phyloP scores from a whole-genome alignment of 345 rosid genomes.

The Hibiscus syriacus region DNA sequence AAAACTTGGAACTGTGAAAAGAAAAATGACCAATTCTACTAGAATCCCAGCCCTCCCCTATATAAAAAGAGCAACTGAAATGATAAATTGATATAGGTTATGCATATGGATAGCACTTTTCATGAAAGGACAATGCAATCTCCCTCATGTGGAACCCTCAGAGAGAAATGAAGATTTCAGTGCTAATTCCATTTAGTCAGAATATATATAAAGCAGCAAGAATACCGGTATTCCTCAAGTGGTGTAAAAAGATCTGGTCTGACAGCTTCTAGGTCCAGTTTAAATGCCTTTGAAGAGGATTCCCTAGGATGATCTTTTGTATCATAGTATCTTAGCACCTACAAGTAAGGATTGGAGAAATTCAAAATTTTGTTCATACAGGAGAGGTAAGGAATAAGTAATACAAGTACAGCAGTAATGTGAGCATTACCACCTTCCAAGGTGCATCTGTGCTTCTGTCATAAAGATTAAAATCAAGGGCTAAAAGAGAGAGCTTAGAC shows the following conservation, averaged over 20 bases:
- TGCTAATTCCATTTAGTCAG: neutral
- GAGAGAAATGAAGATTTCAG: neutral
- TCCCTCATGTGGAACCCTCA: neutral
- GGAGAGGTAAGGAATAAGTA: slow-evolving; percentile 5
- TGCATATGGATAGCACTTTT: neutral
- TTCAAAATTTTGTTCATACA: slow-evolving; percentile 7
- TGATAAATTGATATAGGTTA: neutral
- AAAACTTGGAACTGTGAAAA: neutral
- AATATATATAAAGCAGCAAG: slow-evolving; percentile 5
- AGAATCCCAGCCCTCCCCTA: neutral
- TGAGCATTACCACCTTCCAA: slow-evolving; percentile 60
- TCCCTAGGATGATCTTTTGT: slow-evolving; percentile 88
- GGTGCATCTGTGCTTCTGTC: slow-evolving; percentile 75
- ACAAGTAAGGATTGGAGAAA: slow-evolving; percentile 13
- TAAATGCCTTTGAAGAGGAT: slow-evolving; percentile 71
- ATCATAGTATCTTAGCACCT: slow-evolving; percentile 71
- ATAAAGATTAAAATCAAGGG: slow-evolving; percentile 63
- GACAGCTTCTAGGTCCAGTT: slow-evolving; percentile 75
- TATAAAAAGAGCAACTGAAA: neutral
- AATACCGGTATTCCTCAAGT: slow-evolving; percentile 89
- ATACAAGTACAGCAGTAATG: neutral
- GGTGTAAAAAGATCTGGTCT: slow-evolving; percentile 84
- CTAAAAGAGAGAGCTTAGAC: slow-evolving; percentile 58
- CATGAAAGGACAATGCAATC: neutral
- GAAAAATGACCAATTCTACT: neutral